A percentile compares a stretch with the other conserved stretches of the same genome.
Conservation (phyloP, 306 rosid genomes). For the Herpetospermum pedunculosum region DNA sequence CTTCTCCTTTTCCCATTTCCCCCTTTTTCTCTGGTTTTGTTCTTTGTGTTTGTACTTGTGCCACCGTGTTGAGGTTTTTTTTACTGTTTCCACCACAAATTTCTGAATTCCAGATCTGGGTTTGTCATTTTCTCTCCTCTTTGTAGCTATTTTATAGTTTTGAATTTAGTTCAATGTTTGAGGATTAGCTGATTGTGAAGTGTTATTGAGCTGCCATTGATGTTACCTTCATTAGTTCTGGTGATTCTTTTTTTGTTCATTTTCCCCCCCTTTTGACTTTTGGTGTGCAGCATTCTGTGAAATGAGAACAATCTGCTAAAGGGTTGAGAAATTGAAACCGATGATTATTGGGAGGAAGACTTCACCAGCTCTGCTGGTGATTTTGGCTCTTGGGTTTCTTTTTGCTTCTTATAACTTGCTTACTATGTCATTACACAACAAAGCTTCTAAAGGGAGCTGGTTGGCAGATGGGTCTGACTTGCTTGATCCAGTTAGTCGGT, state of each 20-base stretch:
- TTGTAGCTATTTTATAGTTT: neutral
- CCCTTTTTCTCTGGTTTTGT: neutral
- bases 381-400: conserved; percentile 54
- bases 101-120: conserved; percentile 29
- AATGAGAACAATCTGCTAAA: neutral
- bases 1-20: neutral
- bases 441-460: conserved; percentile 26
- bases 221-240: neutral
- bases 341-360: conserved; percentile 56
- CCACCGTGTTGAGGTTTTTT: conserved; percentile 9
- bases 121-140: neutral
- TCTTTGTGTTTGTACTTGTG: neutral
- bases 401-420: conserved; percentile 64
- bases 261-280: neutral
- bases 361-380: conserved; percentile 43
- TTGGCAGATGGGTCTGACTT: conserved; percentile 22
- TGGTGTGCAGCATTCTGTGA: neutral
- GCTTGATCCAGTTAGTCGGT: conserved; percentile 13
- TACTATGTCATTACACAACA: conserved; percentile 37
- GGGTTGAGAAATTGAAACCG: neutral
- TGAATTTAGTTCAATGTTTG: neutral
- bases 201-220: neutral
- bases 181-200: neutral
- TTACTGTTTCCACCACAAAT: neutral
- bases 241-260: neutral